phyloP scores from a whole-genome alignment of 352 stramenopile species.

The Phytophthora fragariae region DNA sequence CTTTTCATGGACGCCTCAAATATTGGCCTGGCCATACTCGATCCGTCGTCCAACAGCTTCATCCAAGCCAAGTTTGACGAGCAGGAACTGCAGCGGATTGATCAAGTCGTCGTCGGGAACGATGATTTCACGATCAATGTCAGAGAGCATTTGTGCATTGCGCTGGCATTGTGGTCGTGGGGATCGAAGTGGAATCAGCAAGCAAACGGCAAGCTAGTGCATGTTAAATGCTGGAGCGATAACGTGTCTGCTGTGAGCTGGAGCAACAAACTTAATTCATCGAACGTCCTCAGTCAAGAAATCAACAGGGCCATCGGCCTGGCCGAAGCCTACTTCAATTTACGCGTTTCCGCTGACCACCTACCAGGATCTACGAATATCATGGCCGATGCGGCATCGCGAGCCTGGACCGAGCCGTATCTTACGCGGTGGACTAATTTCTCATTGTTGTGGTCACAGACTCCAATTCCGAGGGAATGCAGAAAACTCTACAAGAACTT shows the following conservation, averaged over 20 bases:
- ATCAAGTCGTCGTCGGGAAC: too few relatives aligned
- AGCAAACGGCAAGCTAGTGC: too few relatives aligned
- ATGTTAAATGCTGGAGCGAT: slow-evolving; percentile 23
- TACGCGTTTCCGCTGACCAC: not conserved
- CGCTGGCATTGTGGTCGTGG: slow-evolving; percentile 1
- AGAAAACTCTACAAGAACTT: slow-evolving; percentile 2
- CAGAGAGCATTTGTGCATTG: slow-evolving; percentile 9
- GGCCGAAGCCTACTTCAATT: too few relatives aligned
- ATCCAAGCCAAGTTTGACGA: slow-evolving; percentile 4
- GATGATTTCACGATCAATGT: slow-evolving; percentile 10
- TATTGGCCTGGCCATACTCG: too few relatives aligned
- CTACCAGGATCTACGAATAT: slow-evolving; percentile 8
- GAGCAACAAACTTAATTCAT: slow-evolving; percentile 23
- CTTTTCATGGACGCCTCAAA: too few relatives aligned
- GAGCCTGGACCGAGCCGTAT: slow-evolving; percentile 19
- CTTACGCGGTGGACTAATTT: slow-evolving; percentile 7
- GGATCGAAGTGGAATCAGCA: not conserved
- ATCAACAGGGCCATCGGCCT: too few relatives aligned
- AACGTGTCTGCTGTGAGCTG: slow-evolving; percentile 26
- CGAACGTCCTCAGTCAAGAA: slow-evolving; percentile 1
- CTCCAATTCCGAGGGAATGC: not conserved
- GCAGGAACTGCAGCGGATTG: not conserved
- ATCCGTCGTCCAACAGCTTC: too few relatives aligned
- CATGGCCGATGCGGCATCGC: slow-evolving; percentile 35
- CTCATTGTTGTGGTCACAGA: slow-evolving; percentile 1